Evolutionary conservation across 2,329 filamentous ascomycete species (phyloP), one percentile per base, ranked within the genome.

Genomic region (Cercospora zeina): DNA sequence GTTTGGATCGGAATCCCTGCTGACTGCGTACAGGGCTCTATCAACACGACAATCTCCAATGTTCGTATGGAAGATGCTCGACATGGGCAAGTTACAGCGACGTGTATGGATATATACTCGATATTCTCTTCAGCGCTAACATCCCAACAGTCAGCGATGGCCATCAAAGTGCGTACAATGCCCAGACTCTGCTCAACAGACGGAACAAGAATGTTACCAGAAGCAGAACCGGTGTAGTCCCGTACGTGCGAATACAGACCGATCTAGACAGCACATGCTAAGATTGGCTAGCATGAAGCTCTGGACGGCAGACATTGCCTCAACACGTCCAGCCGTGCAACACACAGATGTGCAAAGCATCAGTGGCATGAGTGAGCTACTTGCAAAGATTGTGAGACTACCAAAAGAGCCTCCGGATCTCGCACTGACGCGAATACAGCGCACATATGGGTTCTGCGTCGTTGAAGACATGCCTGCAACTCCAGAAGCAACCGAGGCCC

Each of bases 391-490:
- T 34, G 55, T 58, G 30, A 50, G 55, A 13, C 21, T 9, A 11
- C 13, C 3, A 6, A 0, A 8, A 19, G 1, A 62, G 65, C 11
- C 16, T 58, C 31, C n/a, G 14, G 1, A 30, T 37, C 4, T 50
- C 36, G 6, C 11, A 11, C 42, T 58, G 10, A 56, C 11, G 6
- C 16, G 11, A n/a, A 34, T 0, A 24, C 13, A 58, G 47, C 83
- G 84, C 62, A 74, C 78, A 63, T 85, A 83, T 65, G 93, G 93
- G 2, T 91, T 96, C 73, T 90, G 84, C 69, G 93, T 93, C 71
- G 85, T 97, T 14, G 82, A 87, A 53, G 80, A 82, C 47, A 88
- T 88, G 13, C 91, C 91, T 11, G 79, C 86, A 1, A 82, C 82
- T 4, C 89, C 91, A 0, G 81, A 87, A 66, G 83, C 87, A 5